phyloP scores from a whole-genome alignment of 2,329 filamentous ascomycete genomes.

The Dothidotthia symphoricarpi region DNA sequence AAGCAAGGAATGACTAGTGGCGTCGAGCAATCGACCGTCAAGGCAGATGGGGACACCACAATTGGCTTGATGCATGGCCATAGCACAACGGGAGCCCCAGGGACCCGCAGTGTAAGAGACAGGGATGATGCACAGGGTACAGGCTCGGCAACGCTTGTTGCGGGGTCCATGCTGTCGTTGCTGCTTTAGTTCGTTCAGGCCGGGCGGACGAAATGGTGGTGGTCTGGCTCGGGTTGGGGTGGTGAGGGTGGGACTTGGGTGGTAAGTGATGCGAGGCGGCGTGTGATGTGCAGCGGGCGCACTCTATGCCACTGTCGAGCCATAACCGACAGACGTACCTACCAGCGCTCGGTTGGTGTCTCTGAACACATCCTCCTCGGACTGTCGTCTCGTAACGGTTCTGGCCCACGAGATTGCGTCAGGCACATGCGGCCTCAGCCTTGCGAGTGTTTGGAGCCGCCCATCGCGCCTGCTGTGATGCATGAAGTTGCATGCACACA shows the following conservation, averaged over 20 bases:
- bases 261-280: conserved; percentile 15
- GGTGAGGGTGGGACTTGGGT: conserved; percentile 23
- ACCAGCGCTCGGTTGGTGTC: conserved; percentile 25
- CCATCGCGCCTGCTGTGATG: conserved; percentile 32
- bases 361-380: conserved; percentile 24
- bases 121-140: conserved; percentile 33
- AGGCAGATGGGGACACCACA: conserved; percentile 35
- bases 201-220: conserved; percentile 17
- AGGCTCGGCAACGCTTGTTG: conserved; percentile 46
- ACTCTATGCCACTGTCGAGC: conserved; percentile 31
- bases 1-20: conserved; percentile 41
- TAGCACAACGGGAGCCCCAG: conserved; percentile 40
- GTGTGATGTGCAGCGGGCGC: conserved; percentile 25
- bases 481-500: conserved; percentile 31
- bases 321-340: conserved; percentile 28
- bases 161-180: conserved; percentile 38
- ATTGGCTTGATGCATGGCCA: conserved; percentile 39
- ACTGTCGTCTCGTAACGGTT: conserved; percentile 39
- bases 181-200: conserved; percentile 25
- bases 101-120: conserved; percentile 33
- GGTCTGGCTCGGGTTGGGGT: conserved; percentile 6
- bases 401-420: conserved; percentile 43
- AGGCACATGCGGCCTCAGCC: conserved; percentile 45
- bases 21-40: conserved; percentile 37
- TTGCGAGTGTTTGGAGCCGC: conserved; percentile 39